Evolutionary conservation across 257 asterid genomes (phyloP).

Genomic region (Solanum pennellii): DNA sequence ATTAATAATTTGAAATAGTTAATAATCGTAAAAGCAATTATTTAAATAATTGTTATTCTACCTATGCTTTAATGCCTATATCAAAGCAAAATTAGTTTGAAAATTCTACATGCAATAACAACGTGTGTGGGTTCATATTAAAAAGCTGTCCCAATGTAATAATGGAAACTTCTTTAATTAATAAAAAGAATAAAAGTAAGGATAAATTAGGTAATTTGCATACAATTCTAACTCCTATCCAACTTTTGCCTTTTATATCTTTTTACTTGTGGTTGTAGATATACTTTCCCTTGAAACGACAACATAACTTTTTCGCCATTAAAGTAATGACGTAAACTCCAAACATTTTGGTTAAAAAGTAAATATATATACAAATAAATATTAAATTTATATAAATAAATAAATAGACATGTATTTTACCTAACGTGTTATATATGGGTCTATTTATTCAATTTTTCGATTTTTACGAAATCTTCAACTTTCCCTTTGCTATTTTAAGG

Average conservation of each 20-base stretch:
- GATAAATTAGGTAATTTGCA: not conserved
- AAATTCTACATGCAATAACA: not conserved
- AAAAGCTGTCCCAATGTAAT: not conserved
- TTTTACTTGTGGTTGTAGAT: not conserved
- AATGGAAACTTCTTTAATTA: not conserved
- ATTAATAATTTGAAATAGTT: too few species aligned
- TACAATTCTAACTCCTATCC: constrained; percentile 17
- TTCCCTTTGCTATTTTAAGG: not conserved
- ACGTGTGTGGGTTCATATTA: not conserved
- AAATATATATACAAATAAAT: too few species aligned
- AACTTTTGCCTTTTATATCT: constrained; percentile 47
- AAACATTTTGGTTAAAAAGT: not conserved
- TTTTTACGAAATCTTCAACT: not conserved
- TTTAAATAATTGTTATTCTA: not conserved
- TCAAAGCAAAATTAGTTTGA: not conserved
- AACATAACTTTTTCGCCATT: not conserved
- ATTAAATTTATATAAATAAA: too few species aligned
- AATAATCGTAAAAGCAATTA: too few species aligned
- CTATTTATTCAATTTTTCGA: too few species aligned
- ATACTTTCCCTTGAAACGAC: not conserved
- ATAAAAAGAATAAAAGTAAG: not conserved
- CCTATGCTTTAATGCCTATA: not conserved
- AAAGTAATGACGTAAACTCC: not conserved
- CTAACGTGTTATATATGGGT: too few species aligned
- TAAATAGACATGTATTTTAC: too few species aligned